Evolutionary conservation across 2,329 filamentous ascomycete species (phyloP), one percentile per base, ranked within the genome.

Genomic region (Botrytis cinerea): DNA sequence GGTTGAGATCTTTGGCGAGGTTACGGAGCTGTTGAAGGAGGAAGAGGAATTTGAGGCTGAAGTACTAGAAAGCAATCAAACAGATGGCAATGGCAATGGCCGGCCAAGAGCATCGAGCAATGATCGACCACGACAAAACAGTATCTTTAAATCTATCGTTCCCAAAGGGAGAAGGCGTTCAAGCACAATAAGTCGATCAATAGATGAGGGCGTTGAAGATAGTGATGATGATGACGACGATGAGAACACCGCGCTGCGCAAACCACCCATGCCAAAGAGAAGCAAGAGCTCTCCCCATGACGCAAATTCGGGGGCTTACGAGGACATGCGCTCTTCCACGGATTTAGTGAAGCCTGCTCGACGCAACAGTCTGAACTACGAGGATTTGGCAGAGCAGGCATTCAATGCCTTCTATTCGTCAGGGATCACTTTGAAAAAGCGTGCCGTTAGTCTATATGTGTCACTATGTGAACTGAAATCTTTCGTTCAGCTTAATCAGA

Each of bases 381-480:
- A 96, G 62, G 92, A 97, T 79, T 92, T 92, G 79, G 90, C 90
- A 68, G 94, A 97, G 77, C 91, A 93, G 77, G 88, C 89, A 7
- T 89, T 87, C 79, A 89, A 87, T 64, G 90, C 92, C 2, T 82
- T 93, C 2, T 92, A 91, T 78, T 90, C 91, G 76, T 86, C 89
- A 69, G 90, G 90, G 40, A 92, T 98, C 77, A 95, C 94, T 79
- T 84, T 99, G 76, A 98, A 98, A 87, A 98, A 97, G 85, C 90
- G 95, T 72, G 92, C 94, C 72, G 90, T 97, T 77, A 90, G 90
- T 80, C 86, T 95, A 74, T 99, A 98, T 81, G 96, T 99, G 63
- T 92, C 93, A 77, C 86, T 98, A 28, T 98, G 95, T 84, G 96
- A 98, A 82, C 89, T 99, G 79, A 97, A 97, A 81, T 98, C 95